Conservation (phyloP, 148 eudicot genomes). For the Simmondsia chinensis region DNA sequence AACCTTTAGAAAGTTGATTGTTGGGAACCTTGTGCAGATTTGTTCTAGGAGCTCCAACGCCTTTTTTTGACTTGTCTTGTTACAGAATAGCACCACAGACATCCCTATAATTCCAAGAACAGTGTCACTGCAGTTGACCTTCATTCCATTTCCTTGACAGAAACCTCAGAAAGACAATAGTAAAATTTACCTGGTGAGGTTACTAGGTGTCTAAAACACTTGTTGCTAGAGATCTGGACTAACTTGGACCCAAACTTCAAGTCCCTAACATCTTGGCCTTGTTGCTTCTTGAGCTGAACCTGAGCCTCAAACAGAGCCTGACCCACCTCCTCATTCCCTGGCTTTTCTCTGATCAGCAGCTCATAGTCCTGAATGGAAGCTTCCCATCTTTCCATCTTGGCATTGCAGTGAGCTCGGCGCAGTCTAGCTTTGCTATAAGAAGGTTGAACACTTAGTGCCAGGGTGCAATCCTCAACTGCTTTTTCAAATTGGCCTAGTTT, state of each 20-base stretch:
- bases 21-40: slow-evolving; percentile 28
- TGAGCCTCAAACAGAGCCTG: slow-evolving; percentile 27
- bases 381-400: slow-evolving; percentile 56
- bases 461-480: slow-evolving; percentile 52
- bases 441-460: slow-evolving; percentile 51
- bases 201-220: slow-evolving; percentile 15
- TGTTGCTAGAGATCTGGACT: slow-evolving; percentile 11
- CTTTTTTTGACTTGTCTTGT: slow-evolving; percentile 25
- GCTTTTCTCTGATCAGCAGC: slow-evolving; percentile 37
- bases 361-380: slow-evolving; percentile 66
- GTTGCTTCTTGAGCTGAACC: slow-evolving; percentile 23
- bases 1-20: slow-evolving; percentile 39
- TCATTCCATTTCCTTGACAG: too few species aligned
- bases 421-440: slow-evolving; percentile 59
- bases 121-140: too few species aligned
- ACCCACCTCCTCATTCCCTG: slow-evolving; percentile 44
- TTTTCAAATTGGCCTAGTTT: slow-evolving; percentile 58
- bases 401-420: slow-evolving; percentile 56
- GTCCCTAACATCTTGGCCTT: slow-evolving; percentile 14
- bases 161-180: not conserved
- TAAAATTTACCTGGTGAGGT: slow-evolving; percentile 30
- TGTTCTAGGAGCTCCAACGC: slow-evolving; percentile 24
- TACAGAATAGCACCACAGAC: slow-evolving; percentile 42
- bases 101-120: slow-evolving; percentile 15
- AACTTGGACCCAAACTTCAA: slow-evolving; percentile 17